Base-by-base conservation (phyloP, 331 rosid species). In the Quercus phellos region DNA sequence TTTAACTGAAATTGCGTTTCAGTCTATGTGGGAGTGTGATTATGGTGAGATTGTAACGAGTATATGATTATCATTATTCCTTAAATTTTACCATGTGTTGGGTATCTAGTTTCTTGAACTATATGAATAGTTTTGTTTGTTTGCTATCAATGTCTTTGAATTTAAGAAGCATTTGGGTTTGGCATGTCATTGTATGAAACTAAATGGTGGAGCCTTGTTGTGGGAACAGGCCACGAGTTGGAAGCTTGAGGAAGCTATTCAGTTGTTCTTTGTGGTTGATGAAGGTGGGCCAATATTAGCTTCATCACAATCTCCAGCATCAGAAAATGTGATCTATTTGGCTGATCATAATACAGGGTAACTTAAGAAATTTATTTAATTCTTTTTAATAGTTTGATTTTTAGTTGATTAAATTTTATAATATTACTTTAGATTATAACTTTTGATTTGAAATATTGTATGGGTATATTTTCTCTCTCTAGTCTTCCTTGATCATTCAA, bases 181-280 rank as follows among this genome's bases (percentile, higher is more conserved):
- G 46, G 46, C 46, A 38, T 38, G 46, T 68, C 16, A 12, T 77
- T 17, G 27, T 58, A 79, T 80, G 79, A 75, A 22, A 26, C 27
- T 19, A 6, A 56, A 8, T 78, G 46, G 55, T 76, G 64, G 74
- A 38, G 54, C 68, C 21, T 72, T 80, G 46, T 38, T 8, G 27
- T 34, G 24, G 61, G 78, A 68, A 79, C 74, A 95, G 99, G 99
- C 99, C 4, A 95, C 99, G 4, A 88, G 93, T 78, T 95, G 99
- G 99, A 88, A 84, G 64, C 97, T 95, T 16, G 99, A 95, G 79
- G 99, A 95, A 27, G 99, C 98, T 61, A 87, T 95, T 85, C 98
- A 95, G 91, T 84, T 95, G 58, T 95, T 89, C 69, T 83, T 85
- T 80, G 81, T 93, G 72, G 98, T 93, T 26, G 85, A 70, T 87